Conservation (phyloP, 2,329 filamentous ascomycete genomes). For the Fusarium albosuccineum region DNA sequence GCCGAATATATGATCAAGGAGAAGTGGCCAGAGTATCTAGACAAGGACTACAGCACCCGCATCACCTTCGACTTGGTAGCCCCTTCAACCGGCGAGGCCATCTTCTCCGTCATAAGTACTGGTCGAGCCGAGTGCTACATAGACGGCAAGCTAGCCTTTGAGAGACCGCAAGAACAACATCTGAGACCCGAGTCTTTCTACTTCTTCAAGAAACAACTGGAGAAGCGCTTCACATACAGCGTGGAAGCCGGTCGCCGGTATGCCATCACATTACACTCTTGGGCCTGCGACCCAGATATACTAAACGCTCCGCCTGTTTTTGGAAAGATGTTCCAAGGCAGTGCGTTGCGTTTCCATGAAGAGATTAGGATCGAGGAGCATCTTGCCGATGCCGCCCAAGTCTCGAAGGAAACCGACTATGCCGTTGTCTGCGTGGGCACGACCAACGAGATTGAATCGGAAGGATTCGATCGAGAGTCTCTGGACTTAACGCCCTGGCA, state of each 20-base stretch:
- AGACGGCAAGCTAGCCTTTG: background rate
- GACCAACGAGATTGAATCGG: constrained; percentile 1
- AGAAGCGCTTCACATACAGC: background rate
- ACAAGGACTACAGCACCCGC: constrained; percentile 16
- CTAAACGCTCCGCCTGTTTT: constrained; percentile 8
- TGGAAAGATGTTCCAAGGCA: constrained; percentile 28
- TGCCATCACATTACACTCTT: constrained; percentile 1
- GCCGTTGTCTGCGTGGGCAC: constrained; percentile 1
- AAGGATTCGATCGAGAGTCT: background rate
- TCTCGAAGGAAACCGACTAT: background rate
- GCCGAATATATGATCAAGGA: constrained; percentile 33
- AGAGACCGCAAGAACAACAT: background rate
- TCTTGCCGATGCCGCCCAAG: background rate
- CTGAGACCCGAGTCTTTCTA: background rate
- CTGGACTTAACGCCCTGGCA: background rate
- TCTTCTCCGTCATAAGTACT: constrained; percentile 26
- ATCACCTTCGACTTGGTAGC: constrained; percentile 19
- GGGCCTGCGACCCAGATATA: constrained; percentile 22
- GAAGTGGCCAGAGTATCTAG: constrained; percentile 23
- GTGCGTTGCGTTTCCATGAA: constrained; percentile 20
- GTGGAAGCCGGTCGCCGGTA: background rate
- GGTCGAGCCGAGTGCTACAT: constrained; percentile 19
- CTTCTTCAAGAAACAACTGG: background rate
- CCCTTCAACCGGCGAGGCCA: constrained; percentile 10
- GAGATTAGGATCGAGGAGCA: background rate